Percentiles rank a stretch among this genome's conserved stretches.
Conservation (phyloP, 768 basidiomycete species). For the Leccinum disarticulatum region DNA sequence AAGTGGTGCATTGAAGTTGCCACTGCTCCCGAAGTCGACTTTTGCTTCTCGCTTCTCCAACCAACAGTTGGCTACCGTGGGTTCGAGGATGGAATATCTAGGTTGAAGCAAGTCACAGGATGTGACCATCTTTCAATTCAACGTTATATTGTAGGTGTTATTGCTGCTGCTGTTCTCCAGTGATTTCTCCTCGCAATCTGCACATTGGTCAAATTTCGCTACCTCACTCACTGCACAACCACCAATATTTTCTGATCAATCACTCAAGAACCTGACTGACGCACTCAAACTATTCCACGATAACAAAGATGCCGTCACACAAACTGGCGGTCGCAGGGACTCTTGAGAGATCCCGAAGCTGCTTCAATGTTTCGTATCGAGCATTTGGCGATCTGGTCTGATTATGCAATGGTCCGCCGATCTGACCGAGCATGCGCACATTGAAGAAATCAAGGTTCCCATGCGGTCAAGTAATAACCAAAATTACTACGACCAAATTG, state of each 20-base stretch:
- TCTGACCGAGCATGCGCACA: background rate
- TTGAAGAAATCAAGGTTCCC: background rate
- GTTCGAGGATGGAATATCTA: background rate
- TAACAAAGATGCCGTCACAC: background rate
- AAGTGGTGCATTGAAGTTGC: background rate
- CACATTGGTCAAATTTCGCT: background rate
- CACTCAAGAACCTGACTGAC: background rate
- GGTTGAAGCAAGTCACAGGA: background rate
- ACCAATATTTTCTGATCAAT: background rate
- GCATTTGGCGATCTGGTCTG: background rate
- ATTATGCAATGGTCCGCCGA: slow-evolving; percentile 1
- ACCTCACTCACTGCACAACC: background rate
- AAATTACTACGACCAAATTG: too few relatives aligned
- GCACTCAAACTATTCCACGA: background rate
- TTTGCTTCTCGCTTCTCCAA: too few relatives aligned
- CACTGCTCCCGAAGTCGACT: background rate
- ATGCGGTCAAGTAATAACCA: background rate
- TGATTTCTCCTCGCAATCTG: background rate
- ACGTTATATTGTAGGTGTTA: background rate
- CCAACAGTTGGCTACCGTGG: too few relatives aligned
- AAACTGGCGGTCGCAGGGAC: background rate
- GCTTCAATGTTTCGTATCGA: background rate
- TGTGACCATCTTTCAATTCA: background rate
- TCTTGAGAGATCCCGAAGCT: background rate
- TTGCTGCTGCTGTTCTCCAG: background rate